Base-by-base conservation (phyloP, 176 grass and related monocot genomes). In the Rhynchospora pubera region DNA sequence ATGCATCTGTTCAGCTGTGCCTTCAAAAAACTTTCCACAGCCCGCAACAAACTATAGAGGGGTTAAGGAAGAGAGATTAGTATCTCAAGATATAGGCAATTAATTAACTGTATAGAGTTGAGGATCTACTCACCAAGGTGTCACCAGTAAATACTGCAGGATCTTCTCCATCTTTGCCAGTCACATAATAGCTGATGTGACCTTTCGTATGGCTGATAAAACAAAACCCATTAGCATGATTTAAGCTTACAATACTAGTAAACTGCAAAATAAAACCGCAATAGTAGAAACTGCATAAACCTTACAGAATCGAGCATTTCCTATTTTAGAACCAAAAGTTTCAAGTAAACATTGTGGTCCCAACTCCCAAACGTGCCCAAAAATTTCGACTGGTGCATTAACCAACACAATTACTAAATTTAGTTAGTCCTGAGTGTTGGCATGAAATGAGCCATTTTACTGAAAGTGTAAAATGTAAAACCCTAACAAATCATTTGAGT, bases 1-100 rank as follows among this genome's bases (percentile, higher is more conserved):
- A 64, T 98, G 87, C 95, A 98, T 98, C 83, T 98, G 90, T 79
- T 98, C 95, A 53, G 95, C 90, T 55, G 95, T 91, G 28, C 95
- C 95, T 85, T 97, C 95, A 70, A 97, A 97, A 88, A 97, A 97
- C 75, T 84, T 97, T 7, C 92, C 95, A 65, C 95, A 98, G 19
- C 95, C 95, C 82, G 92, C 95, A 80, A 98, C 87, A 76, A 98
- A 98, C 95, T 98, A 81, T 16, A 80, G 60, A 82, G 50, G 19
- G 59, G 10, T n/a, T 79, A 46, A 21, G 28, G 9, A 23, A 69
- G 65, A 7, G 81, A 11, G 42, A 57, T 79, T 61, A 84, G 47
- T 51, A 51, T 65, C 30, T 71, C 12, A n/a, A 82, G 74, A 69
- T 83, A n/a, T 5, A 73, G 70, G 30, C 19, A 32, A 70, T 51